These are phyloP conservation scores for Chytriomyces hyalinus DNA, from an alignment of 192 early-diverging fungal genomes.

Conservation along the genomic window DNA sequence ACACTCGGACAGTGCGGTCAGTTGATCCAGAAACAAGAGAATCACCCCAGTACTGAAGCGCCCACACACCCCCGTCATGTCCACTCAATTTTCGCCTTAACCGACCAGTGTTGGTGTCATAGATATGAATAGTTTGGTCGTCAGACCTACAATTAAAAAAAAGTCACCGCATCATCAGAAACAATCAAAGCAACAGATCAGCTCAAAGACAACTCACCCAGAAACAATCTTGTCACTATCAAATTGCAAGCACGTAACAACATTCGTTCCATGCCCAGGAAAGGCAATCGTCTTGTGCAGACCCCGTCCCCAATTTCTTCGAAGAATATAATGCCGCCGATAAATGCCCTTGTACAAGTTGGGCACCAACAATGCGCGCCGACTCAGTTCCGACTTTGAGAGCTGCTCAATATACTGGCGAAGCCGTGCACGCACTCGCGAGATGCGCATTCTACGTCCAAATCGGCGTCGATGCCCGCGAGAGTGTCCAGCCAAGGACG, in stretches of 20 bases:
- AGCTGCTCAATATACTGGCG: constrained; percentile 19
- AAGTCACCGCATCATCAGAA: background rate
- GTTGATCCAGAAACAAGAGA: constrained; percentile 94
- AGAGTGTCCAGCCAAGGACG: background rate
- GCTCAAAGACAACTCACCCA: constrained; percentile 53
- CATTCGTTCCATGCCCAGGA: constrained; percentile 77
- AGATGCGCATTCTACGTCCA: background rate
- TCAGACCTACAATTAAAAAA: constrained; percentile 58
- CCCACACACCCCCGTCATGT: constrained; percentile 96
- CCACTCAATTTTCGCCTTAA: constrained; percentile 75
- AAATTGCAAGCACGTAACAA: constrained; percentile 96
- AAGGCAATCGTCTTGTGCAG: constrained; percentile 78
- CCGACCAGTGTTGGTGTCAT: constrained; percentile 83
- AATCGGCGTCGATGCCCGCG: background rate
- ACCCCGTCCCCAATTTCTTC: constrained; percentile 85
- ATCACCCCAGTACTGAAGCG: constrained; percentile 85
- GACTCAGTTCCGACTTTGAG: constrained; percentile 14
- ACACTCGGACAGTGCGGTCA: constrained; percentile 93
- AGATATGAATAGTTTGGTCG: constrained; percentile 92
- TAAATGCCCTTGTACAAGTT: constrained; percentile 81
- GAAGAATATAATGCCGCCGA: constrained; percentile 76
- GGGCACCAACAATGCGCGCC: constrained; percentile 21
- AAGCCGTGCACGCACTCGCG: constrained; percentile 6
- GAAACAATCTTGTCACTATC: constrained; percentile 95
- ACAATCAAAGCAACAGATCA: background rate